phyloP scores from a whole-genome alignment of 768 basidiomycete species.

The Lentinula guzmanii region DNA sequence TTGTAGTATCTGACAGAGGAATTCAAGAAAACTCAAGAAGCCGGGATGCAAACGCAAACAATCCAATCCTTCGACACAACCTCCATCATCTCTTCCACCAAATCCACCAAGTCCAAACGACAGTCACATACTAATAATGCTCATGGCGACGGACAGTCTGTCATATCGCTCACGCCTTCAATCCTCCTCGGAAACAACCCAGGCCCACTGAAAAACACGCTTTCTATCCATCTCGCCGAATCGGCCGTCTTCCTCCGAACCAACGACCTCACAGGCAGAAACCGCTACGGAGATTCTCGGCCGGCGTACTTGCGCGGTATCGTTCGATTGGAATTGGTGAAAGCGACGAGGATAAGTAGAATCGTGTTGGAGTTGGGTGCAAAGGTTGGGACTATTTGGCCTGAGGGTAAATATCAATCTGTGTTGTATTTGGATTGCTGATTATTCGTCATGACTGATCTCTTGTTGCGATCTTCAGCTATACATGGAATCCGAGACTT shows the following conservation, averaged over 20 bases:
- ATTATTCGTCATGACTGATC: background rate
- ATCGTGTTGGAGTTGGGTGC: constrained; percentile 80
- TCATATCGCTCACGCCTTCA: background rate
- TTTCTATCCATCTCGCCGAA: constrained; percentile 62
- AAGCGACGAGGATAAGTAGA: constrained; percentile 80
- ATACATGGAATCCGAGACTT: constrained; percentile 56
- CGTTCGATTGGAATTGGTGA: constrained; percentile 49
- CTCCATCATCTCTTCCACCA: constrained; percentile 2
- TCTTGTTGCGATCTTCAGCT: constrained; percentile 52
- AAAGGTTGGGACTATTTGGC: constrained; percentile 68
- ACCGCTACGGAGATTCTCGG: constrained; percentile 19
- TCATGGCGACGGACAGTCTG: background rate
- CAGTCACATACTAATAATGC: background rate
- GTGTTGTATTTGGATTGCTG: background rate
- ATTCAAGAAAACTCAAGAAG: background rate
- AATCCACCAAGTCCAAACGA: background rate
- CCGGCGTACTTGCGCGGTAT: constrained; percentile 62
- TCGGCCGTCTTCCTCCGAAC: constrained; percentile 64
- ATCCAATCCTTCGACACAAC: background rate
- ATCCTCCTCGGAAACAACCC: background rate
- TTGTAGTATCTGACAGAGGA: background rate
- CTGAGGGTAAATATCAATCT: constrained; percentile 56
- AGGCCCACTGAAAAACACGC: constrained; percentile 30
- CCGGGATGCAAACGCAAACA: background rate
- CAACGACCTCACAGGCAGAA: constrained; percentile 33